Base-by-base conservation (phyloP, 1,284 basidiomycete species). In the Rhizoctonia solani region DNA sequence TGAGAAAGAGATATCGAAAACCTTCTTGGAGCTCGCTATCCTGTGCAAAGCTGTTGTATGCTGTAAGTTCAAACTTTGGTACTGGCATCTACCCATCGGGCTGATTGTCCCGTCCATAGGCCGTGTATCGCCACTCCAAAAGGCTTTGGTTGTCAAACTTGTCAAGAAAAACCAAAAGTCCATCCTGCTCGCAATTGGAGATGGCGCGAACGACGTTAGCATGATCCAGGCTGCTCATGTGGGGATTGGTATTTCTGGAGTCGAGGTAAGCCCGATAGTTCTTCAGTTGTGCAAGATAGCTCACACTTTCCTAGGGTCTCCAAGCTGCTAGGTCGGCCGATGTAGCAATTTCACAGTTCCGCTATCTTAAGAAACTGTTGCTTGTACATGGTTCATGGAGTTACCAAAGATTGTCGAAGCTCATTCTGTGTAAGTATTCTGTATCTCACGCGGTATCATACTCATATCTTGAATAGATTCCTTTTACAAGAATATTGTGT, bases 301-400 rank as follows among this genome's bases (percentile, higher is more conserved):
- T 71, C 21, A 71, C 21, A 9, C 14, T 53, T 46, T 23, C 21
- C 29, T 50, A 93, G 89, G 96, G 97, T 77, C 81, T 99, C 3
- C 96, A 98, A 87, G 96, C 96, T 37, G 97, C 97, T 42, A 86
- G 96, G 55, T 94, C 93, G 13, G 93, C 97, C 16, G 96, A 99
- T 77, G 89, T 99, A 25, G 93, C 97, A 1, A 99, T 99, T 72
- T 96, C 93, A 9, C 97, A 99, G 76, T 99, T 99, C 82, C 84
- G 95, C n/a, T 99, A 84, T 78, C 80, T 99, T 71, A 95, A 95
- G 78, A 99, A 99, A 78, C 79, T 99, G 42, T 78, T 99, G 14
- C 87, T 99, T 13, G 97, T 99, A 1, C 97, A 99, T 76, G 97
- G 97, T 3, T 90, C 95, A 2, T 99, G 97, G 97, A 97, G 93